Evolutionary conservation across 2,329 filamentous ascomycete genomes (phyloP).

Genomic region (Phyllosticta paracitricarpa): DNA sequence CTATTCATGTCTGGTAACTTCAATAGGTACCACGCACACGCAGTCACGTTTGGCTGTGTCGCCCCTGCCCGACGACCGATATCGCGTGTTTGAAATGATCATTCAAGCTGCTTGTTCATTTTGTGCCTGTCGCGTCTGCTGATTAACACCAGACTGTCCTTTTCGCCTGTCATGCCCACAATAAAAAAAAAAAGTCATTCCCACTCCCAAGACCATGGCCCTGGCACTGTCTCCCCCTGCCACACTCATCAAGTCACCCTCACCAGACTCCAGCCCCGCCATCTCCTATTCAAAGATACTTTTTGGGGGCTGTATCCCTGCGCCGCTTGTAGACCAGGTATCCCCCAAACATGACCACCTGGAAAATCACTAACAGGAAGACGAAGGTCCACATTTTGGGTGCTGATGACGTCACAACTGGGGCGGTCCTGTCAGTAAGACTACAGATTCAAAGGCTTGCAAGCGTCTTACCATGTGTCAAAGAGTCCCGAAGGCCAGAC

Average conservation of each 20-base stretch:
- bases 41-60: background rate
- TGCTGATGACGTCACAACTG: slow-evolving; percentile 43
- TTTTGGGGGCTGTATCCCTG: slow-evolving; percentile 71
- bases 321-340: slow-evolving; percentile 76
- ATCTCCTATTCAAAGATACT: slow-evolving; percentile 55
- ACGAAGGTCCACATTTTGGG: slow-evolving; percentile 55
- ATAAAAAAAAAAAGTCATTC: background rate
- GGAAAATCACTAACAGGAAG: slow-evolving; percentile 62
- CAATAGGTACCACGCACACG: background rate
- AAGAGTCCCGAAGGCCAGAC: slow-evolving; percentile 34
- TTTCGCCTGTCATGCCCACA: background rate
- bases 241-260: background rate
- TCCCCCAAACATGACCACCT: slow-evolving; percentile 56
- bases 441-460: slow-evolving; percentile 37
- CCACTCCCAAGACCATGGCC: background rate
- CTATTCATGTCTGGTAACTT: background rate
- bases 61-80: no score
- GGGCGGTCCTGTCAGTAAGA: slow-evolving; percentile 9
- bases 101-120: background rate
- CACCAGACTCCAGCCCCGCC: background rate
- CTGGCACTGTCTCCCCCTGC: background rate
- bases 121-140: no score
- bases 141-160: background rate
- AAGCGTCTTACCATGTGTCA: slow-evolving; percentile 31
- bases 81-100: no score